Percentiles rank a stretch among this genome's conserved stretches.
These are phyloP conservation scores for Fomitopsis palustris DNA, from an alignment of 1,284 basidiomycete species.

Conservation along the genomic window DNA sequence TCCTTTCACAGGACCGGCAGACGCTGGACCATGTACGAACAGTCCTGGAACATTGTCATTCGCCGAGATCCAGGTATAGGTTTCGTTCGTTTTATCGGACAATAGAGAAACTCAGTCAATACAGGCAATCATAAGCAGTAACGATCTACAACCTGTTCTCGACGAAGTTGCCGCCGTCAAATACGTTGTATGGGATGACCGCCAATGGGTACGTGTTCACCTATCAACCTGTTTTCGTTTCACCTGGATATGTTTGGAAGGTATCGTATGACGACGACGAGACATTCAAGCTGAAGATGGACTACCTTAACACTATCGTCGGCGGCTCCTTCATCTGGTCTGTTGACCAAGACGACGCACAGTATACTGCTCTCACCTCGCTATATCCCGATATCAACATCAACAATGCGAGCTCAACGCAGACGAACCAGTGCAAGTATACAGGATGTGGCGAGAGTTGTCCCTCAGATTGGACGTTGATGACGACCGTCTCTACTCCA, in stretches of 20 bases:
- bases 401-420: background rate
- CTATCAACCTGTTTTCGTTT: background rate
- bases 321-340: background rate
- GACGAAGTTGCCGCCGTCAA: conserved; percentile 9
- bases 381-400: background rate
- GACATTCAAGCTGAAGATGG: conserved; percentile 9
- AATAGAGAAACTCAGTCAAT: no score
- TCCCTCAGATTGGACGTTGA: background rate
- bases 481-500: background rate
- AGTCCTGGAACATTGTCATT: conserved; percentile 10
- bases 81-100: background rate
- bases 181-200: conserved; percentile 7
- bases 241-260: conserved; percentile 7
- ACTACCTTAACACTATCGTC: background rate
- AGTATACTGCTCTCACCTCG: background rate
- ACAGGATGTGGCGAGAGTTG: background rate
- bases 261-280: conserved; percentile 12
- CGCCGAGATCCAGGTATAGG: conserved; percentile 9
- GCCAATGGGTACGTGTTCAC: background rate
- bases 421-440: background rate
- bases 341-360: background rate
- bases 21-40: conserved; percentile 9
- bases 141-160: background rate
- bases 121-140: background rate
- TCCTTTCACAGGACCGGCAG: conserved; percentile 9